phyloP scores from a whole-genome alignment of 2,329 filamentous ascomycete species.

The Blumeriella jaapii region DNA sequence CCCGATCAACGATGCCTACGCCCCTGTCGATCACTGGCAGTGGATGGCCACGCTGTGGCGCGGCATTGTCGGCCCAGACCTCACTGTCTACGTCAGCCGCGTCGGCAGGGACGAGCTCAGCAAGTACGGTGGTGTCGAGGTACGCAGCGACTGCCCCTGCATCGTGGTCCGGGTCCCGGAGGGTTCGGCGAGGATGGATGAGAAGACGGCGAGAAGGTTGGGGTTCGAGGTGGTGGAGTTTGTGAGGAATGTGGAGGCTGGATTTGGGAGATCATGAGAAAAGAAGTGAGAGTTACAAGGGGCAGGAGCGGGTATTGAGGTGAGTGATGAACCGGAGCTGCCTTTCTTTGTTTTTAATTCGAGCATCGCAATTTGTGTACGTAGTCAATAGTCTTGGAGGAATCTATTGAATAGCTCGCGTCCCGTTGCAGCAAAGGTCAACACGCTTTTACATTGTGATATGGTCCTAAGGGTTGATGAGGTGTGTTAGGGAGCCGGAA shows the following conservation, averaged over 20 bases:
- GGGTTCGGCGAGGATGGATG: constrained; percentile 40
- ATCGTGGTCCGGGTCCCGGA: constrained; percentile 41
- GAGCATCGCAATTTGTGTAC: too few relatives aligned
- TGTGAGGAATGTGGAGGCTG: constrained; percentile 33
- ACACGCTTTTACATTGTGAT: too few relatives aligned
- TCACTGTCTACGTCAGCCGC: constrained; percentile 55
- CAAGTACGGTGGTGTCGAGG: constrained; percentile 41
- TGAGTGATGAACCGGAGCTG: too few relatives aligned
- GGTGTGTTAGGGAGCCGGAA: too few relatives aligned
- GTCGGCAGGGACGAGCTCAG: constrained; percentile 28
- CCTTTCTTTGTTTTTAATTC: too few relatives aligned
- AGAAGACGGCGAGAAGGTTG: constrained; percentile 60
- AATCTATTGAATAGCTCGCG: too few relatives aligned
- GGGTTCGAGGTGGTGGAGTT: constrained; percentile 86
- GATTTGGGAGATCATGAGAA: constrained; percentile 6
- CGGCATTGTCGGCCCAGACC: constrained; percentile 69
- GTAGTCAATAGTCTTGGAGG: too few relatives aligned
- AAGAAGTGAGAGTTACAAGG: too few relatives aligned
- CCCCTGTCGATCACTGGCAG: constrained; percentile 86
- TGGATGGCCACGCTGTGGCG: constrained; percentile 95
- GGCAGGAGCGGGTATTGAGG: too few relatives aligned
- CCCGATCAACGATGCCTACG: constrained; percentile 66
- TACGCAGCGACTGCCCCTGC: constrained; percentile 38
- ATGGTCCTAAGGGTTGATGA: too few relatives aligned
- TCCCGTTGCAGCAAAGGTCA: too few relatives aligned